phyloP scores from a whole-genome alignment of 176 grass and related monocot genomes.

The Thalia dealbata region DNA sequence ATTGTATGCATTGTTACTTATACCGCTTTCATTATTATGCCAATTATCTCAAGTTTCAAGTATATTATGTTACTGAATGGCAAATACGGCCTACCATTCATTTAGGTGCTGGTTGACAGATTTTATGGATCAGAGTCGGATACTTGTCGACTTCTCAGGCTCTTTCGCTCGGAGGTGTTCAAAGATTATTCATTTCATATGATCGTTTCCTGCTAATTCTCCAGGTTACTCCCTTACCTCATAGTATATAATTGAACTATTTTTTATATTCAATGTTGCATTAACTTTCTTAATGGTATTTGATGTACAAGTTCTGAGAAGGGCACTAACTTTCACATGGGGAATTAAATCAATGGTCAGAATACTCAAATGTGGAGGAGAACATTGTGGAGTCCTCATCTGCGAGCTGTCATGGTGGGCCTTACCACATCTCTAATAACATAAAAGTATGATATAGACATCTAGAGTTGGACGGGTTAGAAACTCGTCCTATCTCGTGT shows the following conservation, averaged over 20 bases:
- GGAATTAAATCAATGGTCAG: neutral
- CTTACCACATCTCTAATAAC: neutral
- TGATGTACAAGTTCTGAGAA: neutral
- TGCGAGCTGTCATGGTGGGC: constrained; percentile 1
- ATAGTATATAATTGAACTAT: neutral
- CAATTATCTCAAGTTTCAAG: neutral
- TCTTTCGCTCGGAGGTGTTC: too few relatives aligned
- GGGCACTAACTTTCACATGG: constrained; percentile 1
- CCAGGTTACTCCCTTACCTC: neutral
- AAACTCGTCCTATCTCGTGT: neutral
- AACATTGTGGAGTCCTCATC: neutral
- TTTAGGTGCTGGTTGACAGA: neutral
- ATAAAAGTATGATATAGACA: neutral
- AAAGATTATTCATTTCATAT: neutral
- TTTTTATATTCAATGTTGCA: too few relatives aligned
- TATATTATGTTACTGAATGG: too few relatives aligned
- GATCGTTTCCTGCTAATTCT: neutral
- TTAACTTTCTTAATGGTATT: neutral
- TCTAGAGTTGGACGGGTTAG: neutral
- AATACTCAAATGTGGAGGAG: neutral
- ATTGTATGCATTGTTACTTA: neutral
- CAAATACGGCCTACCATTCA: neutral
- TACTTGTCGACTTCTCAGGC: too few relatives aligned
- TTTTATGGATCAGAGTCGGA: too few relatives aligned
- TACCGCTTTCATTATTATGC: neutral